Evolutionary conservation across 495 filamentous ascomycete genomes (phyloP).

Genomic region (Saxophila tyrrhenica): DNA sequence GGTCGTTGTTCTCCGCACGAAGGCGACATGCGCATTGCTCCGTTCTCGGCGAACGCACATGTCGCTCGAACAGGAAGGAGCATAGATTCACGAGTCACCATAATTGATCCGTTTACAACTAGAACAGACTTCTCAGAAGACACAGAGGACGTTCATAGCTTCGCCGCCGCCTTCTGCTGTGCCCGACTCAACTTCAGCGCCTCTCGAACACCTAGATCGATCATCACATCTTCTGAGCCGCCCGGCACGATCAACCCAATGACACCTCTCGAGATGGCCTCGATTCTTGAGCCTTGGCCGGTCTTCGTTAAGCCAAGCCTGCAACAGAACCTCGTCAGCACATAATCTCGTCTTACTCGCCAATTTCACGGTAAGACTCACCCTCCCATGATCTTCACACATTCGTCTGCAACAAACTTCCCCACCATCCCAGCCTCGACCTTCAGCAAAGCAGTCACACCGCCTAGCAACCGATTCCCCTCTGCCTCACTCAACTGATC

Average conservation of each 20-base stretch:
- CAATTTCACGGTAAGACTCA: not conserved
- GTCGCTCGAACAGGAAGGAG: no score
- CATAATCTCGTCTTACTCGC: not conserved
- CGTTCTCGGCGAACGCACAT: no score
- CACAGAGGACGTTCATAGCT: no score
- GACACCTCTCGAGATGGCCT: conserved; percentile 2
- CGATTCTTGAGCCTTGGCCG: not conserved
- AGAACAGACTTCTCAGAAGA: no score
- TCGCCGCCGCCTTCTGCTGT: not conserved
- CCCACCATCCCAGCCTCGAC: not conserved
- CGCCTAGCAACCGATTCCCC: not conserved
- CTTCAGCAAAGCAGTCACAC: not conserved
- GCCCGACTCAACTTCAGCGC: not conserved
- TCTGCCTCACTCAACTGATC: conserved; percentile 19
- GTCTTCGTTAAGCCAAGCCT: not conserved
- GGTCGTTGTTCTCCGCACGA: no score
- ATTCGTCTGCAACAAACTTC: not conserved
- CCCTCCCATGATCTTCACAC: not conserved
- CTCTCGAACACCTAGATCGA: conserved; percentile 1
- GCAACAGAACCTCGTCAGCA: not conserved
- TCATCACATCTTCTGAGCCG: conserved; percentile 2
- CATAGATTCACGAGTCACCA: no score
- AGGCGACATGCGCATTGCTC: no score
- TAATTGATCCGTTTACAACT: no score
- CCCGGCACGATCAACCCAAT: not conserved